Conservation (phyloP, 2,329 filamentous ascomycete genomes). For the Calonectria pauciramosa region DNA sequence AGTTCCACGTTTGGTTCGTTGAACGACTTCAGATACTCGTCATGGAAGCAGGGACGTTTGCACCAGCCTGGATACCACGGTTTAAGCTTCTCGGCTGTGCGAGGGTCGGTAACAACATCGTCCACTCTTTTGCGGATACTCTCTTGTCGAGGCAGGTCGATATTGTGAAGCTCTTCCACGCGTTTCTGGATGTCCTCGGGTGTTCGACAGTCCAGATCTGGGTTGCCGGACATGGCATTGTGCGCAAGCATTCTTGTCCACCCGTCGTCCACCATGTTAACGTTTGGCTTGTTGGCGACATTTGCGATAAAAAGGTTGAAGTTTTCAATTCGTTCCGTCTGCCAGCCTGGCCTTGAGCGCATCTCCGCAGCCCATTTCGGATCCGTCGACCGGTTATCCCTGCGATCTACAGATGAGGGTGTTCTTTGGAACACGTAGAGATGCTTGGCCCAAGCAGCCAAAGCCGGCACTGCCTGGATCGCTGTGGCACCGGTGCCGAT, state of each 20-base stretch:
- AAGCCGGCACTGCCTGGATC: background rate
- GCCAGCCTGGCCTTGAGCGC: conserved; percentile 60
- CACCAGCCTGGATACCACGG: conserved; percentile 73
- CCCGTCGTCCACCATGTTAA: background rate
- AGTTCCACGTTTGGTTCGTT: conserved; percentile 65
- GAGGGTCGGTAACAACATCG: conserved; percentile 60
- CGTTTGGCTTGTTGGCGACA: background rate
- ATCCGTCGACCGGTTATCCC: background rate
- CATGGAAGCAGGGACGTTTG: conserved; percentile 74
- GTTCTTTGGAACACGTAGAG: conserved; percentile 9
- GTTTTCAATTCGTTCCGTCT: background rate
- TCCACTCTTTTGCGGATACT: conserved; percentile 10
- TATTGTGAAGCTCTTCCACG: background rate
- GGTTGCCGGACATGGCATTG: background rate
- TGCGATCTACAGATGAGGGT: background rate
- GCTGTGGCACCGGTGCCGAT: conserved; percentile 11
- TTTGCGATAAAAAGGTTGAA: background rate
- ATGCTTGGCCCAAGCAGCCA: background rate
- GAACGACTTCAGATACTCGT: conserved; percentile 63
- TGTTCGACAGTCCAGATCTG: background rate
- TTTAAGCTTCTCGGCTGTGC: conserved; percentile 66
- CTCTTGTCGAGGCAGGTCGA: conserved; percentile 8
- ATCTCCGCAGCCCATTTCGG: background rate
- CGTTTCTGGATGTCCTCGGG: conserved; percentile 37
- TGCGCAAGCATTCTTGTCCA: background rate